These are phyloP conservation scores for Colletotrichum musae DNA, from an alignment of 2,329 filamentous ascomycete species.

Conservation along the genomic window DNA sequence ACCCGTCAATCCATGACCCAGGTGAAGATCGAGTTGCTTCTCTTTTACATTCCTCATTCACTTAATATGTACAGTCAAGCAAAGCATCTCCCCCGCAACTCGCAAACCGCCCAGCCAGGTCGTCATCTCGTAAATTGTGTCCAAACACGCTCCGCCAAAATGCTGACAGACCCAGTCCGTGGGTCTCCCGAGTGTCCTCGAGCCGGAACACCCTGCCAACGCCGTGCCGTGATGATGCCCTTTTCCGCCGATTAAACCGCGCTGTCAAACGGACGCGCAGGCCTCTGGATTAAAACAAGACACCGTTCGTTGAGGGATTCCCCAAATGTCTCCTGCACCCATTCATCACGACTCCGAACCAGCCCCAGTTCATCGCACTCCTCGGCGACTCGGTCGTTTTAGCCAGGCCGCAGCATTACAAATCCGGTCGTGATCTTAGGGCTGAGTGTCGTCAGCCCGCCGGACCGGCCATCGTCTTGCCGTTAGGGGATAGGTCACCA, in stretches of 20 bases:
- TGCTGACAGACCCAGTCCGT: slow-evolving; percentile 20
- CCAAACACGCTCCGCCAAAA: slow-evolving; percentile 37
- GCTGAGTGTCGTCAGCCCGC: slow-evolving; percentile 10
- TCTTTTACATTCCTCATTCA: slow-evolving; percentile 21
- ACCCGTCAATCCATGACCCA: too few species aligned
- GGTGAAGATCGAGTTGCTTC: slow-evolving; percentile 21
- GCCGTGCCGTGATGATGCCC: slow-evolving; percentile 39
- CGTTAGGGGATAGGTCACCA: slow-evolving; percentile 12
- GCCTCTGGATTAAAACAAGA: slow-evolving; percentile 19
- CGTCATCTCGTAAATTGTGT: slow-evolving; percentile 30
- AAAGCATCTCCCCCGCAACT: slow-evolving; percentile 4
- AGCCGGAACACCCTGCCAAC: slow-evolving; percentile 36
- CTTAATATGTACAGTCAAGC: slow-evolving; percentile 5
- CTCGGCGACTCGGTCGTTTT: background rate
- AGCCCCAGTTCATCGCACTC: background rate
- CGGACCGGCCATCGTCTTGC: slow-evolving; percentile 14
- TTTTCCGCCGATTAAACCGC: slow-evolving; percentile 26
- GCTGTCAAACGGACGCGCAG: slow-evolving; percentile 29
- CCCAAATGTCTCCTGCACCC: background rate
- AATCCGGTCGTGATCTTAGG: slow-evolving; percentile 3
- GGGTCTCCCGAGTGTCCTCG: slow-evolving; percentile 13
- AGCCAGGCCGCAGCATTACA: background rate
- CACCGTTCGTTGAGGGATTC: slow-evolving; percentile 11
- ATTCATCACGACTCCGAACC: background rate
- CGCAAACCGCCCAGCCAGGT: slow-evolving; percentile 13